A percentile compares a stretch with the other conserved stretches of the same genome.
phyloP scores from a whole-genome alignment of 306 rosid species.

The Malus sylvestris region DNA sequence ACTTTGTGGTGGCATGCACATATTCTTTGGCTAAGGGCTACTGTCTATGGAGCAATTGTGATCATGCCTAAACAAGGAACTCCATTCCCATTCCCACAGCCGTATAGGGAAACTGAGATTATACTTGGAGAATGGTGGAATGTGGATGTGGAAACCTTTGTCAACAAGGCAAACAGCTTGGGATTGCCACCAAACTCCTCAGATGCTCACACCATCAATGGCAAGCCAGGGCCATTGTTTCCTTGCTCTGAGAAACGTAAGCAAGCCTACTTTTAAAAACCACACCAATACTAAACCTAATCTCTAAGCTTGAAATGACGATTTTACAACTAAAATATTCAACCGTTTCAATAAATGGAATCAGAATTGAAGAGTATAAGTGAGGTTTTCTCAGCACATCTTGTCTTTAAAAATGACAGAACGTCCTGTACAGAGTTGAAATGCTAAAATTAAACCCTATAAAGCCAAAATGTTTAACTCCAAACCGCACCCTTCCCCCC shows the following conservation, averaged over 20 bases:
- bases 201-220: constrained; percentile 89
- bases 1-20: constrained; percentile 93
- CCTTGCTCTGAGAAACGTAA: constrained; percentile 87
- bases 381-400: too few relatives aligned
- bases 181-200: constrained; percentile 83
- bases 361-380: too few relatives aligned
- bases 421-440: too few relatives aligned
- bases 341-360: background rate
- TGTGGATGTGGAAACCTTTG: constrained; percentile 64
- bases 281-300: too few relatives aligned
- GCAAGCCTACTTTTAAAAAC: background rate
- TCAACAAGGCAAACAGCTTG: constrained; percentile 53
- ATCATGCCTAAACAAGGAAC: constrained; percentile 69
- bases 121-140: constrained; percentile 86
- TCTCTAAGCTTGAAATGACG: too few relatives aligned
- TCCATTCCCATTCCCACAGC: constrained; percentile 66
- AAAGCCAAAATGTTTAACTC: background rate
- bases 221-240: constrained; percentile 87
- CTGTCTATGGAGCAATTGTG: constrained; percentile 79
- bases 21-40: constrained; percentile 76
- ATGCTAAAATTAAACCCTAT: too few relatives aligned
- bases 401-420: too few relatives aligned
- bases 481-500: background rate
- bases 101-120: constrained; percentile 52
- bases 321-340: too few relatives aligned